A percentile compares a stretch with the other conserved stretches of the same genome.
phyloP scores from a whole-genome alignment of 257 asterid species.

The Penstemon newberryi region DNA sequence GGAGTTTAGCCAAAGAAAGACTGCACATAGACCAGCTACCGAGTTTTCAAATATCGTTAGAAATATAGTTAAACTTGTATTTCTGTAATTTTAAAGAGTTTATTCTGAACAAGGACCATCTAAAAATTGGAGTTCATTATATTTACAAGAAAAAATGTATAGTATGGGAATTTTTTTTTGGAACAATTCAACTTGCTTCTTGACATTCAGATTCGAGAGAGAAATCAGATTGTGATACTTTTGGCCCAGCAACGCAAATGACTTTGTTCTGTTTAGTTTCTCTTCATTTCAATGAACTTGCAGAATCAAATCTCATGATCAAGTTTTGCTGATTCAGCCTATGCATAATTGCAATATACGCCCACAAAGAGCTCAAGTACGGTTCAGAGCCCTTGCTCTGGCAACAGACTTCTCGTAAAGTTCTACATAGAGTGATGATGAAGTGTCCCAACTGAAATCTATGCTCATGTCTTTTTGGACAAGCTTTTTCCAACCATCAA shows the following conservation, averaged over 20 bases:
- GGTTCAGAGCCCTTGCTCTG: conserved; percentile 57
- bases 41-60: not conserved
- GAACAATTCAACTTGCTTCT: conserved; percentile 5
- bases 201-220: not conserved
- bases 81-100: not conserved
- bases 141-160: conserved; percentile 25
- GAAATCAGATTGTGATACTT: conserved; percentile 13
- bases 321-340: conserved; percentile 10
- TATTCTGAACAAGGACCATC: conserved; percentile 22
- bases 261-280: not conserved
- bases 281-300: conserved; percentile 20
- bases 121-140: conserved; percentile 16
- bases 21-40: not conserved
- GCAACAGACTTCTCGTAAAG: conserved; percentile 70
- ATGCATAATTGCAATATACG: not conserved
- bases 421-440: conserved; percentile 79
- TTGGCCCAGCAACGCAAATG: conserved; percentile 12
- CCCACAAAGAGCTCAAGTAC: conserved; percentile 26
- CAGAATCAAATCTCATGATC: conserved; percentile 21
- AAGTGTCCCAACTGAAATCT: conserved; percentile 92
- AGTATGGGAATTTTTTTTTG: conserved; percentile 9
- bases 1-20: not conserved
- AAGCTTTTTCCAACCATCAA: conserved; percentile 66
- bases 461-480: conserved; percentile 79
- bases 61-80: not conserved